phyloP scores from a whole-genome alignment of 306 rosid genomes.

The Quercus glauca region DNA sequence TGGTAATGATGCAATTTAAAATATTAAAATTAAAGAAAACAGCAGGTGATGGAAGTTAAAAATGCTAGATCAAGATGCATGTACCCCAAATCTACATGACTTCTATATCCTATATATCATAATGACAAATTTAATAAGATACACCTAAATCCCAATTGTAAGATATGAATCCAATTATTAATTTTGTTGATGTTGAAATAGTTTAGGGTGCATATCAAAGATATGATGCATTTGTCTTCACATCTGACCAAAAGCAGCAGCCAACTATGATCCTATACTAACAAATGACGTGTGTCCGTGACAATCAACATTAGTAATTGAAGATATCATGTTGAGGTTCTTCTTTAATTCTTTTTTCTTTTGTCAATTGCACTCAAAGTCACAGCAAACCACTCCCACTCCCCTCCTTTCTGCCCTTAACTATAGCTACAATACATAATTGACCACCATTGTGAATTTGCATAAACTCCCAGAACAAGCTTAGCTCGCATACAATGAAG shows the following conservation, averaged over 20 bases:
- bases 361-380: neutral
- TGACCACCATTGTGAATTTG: neutral
- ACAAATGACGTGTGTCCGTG: neutral
- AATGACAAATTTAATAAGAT: neutral
- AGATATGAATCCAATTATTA: neutral
- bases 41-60: neutral
- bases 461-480: neutral
- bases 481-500: neutral
- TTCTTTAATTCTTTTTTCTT: neutral
- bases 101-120: neutral
- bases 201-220: neutral
- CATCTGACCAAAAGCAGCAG: neutral
- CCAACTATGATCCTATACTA: neutral
- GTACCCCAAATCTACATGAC: constrained; percentile 32
- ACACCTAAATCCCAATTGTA: neutral
- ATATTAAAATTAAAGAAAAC: neutral
- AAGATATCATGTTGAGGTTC: neutral
- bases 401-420: neutral
- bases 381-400: too few species aligned
- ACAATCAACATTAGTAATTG: neutral
- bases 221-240: neutral
- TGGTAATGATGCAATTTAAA: neutral
- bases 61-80: neutral
- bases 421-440: neutral
- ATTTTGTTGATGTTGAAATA: neutral